A percentile compares a stretch with the other conserved stretches of the same genome.
Evolutionary conservation across 1,139 yeast species (phyloP).

Genomic region (Pichia sp.): DNA sequence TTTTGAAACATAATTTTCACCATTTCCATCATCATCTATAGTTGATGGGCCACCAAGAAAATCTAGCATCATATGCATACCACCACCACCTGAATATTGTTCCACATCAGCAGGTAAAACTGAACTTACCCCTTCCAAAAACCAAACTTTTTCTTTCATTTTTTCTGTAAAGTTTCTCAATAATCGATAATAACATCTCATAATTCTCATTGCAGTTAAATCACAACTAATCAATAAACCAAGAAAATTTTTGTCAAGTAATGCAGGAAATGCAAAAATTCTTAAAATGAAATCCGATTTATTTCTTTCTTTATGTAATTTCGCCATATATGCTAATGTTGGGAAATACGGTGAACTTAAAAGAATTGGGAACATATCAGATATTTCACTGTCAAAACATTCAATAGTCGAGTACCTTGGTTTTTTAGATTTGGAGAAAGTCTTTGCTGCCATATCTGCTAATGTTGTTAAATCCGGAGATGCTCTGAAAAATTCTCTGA

Average conservation of each 20-base stretch:
- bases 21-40: slow-evolving; percentile 34
- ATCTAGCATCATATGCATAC: slow-evolving; percentile 86
- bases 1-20: slow-evolving; percentile 39
- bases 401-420: slow-evolving; percentile 52
- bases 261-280: slow-evolving; percentile 89
- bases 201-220: slow-evolving; percentile 77
- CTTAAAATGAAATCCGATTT: slow-evolving; percentile 81
- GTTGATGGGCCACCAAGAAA: slow-evolving; percentile 71
- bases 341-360: slow-evolving; percentile 78
- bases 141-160: slow-evolving; percentile 89
- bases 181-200: slow-evolving; percentile 79
- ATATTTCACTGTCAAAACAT: slow-evolving; percentile 81
- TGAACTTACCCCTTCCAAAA: slow-evolving; percentile 82
- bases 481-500: background rate
- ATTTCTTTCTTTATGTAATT: slow-evolving; percentile 72
- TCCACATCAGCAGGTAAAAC: slow-evolving; percentile 82
- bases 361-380: slow-evolving; percentile 81
- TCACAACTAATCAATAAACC: slow-evolving; percentile 79
- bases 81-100: slow-evolving; percentile 80
- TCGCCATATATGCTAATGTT: slow-evolving; percentile 79
- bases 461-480: slow-evolving; percentile 11
- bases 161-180: slow-evolving; percentile 76
- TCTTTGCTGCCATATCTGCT: slow-evolving; percentile 11
- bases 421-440: slow-evolving; percentile 19
- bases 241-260: slow-evolving; percentile 71